phyloP scores from a whole-genome alignment of 2,329 filamentous ascomycete genomes.

The Hypomyces rosellus region DNA sequence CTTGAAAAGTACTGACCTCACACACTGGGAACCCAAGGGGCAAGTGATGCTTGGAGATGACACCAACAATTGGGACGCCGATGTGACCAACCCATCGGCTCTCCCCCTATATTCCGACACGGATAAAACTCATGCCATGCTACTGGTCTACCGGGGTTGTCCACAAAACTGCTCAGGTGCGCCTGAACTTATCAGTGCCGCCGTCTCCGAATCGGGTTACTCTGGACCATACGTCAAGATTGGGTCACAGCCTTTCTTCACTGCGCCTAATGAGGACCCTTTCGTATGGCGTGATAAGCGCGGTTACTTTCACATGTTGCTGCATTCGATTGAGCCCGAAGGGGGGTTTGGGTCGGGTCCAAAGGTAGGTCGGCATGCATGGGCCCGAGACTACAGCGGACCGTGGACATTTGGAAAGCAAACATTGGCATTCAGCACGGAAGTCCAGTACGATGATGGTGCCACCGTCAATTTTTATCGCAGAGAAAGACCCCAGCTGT shows the following conservation, averaged over 20 bases:
- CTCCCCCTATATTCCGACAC: slow-evolving; percentile 25
- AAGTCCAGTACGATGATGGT: slow-evolving; percentile 33
- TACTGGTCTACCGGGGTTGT: slow-evolving; percentile 17
- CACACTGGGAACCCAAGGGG: slow-evolving; percentile 13
- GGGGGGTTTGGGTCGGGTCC: slow-evolving; percentile 21
- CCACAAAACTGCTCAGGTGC: slow-evolving; percentile 12
- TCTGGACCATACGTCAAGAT: slow-evolving; percentile 15
- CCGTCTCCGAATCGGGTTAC: slow-evolving; percentile 11
- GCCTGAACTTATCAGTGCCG: slow-evolving; percentile 16
- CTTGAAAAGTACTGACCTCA: slow-evolving; percentile 14
- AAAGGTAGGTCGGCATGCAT: slow-evolving; percentile 24
- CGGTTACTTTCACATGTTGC: slow-evolving; percentile 26
- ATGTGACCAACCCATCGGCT: slow-evolving; percentile 36
- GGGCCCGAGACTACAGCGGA: slow-evolving; percentile 19
- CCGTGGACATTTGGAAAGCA: slow-evolving; percentile 25
- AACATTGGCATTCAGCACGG: slow-evolving; percentile 22
- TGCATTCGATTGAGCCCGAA: slow-evolving; percentile 24
- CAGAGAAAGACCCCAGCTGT: slow-evolving; percentile 42
- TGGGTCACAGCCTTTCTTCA: slow-evolving; percentile 14
- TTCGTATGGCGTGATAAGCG: slow-evolving; percentile 29
- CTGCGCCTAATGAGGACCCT: slow-evolving; percentile 22
- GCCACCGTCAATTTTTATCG: slow-evolving; percentile 32
- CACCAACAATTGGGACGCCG: slow-evolving; percentile 15
- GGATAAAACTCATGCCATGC: slow-evolving; percentile 13
- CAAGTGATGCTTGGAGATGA: slow-evolving; percentile 16